Evolutionary conservation across 768 basidiomycete species (phyloP).

Genomic region (Coprinopsis strossmayeri): DNA sequence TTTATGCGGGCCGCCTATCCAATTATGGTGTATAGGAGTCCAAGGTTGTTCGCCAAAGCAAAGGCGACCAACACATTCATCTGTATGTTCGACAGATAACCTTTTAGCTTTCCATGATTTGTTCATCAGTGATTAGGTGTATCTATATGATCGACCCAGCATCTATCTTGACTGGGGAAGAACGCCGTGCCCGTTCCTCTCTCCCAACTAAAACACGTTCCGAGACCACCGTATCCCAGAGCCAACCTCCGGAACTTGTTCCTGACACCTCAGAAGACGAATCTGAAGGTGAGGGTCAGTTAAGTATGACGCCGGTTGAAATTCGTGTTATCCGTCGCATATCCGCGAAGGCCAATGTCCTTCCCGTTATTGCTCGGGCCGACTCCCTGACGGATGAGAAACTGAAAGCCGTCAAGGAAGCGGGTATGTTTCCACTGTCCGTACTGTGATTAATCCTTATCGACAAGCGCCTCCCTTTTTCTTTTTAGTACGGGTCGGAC

Average conservation of each 20-base stretch:
- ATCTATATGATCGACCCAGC: slow-evolving; percentile 83
- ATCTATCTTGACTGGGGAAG: slow-evolving; percentile 52
- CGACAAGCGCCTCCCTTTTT: too few relatives aligned
- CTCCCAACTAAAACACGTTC: slow-evolving; percentile 53
- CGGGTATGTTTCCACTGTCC: slow-evolving; percentile 38
- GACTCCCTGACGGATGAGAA: slow-evolving; percentile 82
- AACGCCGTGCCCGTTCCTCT: slow-evolving; percentile 42
- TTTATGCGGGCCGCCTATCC: not conserved
- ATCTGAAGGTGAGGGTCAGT: slow-evolving; percentile 39
- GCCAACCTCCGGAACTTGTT: slow-evolving; percentile 46
- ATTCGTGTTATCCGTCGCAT: slow-evolving; percentile 75
- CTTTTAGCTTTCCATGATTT: slow-evolving; percentile 6
- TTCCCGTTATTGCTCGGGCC: slow-evolving; percentile 74
- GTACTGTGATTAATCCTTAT: too few relatives aligned
- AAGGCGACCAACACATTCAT: slow-evolving; percentile 87
- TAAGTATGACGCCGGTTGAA: slow-evolving; percentile 73
- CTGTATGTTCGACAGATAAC: slow-evolving; percentile 43
- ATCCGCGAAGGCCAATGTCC: slow-evolving; percentile 66
- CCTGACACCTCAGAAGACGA: slow-evolving; percentile 46
- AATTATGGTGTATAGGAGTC: slow-evolving; percentile 52
- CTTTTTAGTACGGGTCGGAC: slow-evolving; percentile 49
- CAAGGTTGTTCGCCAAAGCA: slow-evolving; percentile 81
- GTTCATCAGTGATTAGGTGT: slow-evolving; percentile 40
- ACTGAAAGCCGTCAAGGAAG: slow-evolving; percentile 61
- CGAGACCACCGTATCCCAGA: slow-evolving; percentile 56